Conservation (phyloP, 371 early-diverging fungal species). For the Mucor plumbeus region DNA sequence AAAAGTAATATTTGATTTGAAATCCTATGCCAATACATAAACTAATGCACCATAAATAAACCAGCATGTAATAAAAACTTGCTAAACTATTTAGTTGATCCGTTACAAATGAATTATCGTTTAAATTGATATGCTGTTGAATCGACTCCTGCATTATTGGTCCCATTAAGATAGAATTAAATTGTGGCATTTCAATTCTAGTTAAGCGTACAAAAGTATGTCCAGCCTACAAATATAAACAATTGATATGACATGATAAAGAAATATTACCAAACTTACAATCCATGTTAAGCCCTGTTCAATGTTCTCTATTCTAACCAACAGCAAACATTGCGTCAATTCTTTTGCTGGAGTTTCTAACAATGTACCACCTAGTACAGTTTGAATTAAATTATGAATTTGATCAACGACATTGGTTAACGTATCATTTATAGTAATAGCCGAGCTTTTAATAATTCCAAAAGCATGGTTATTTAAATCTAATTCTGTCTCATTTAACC, state of each 20-base stretch:
- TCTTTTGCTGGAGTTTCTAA: constrained; percentile 39
- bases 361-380: constrained; percentile 37
- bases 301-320: constrained; percentile 39
- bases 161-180: neutral
- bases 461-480: constrained; percentile 35
- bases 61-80: constrained; percentile 23
- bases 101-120: neutral
- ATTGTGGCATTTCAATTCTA: constrained; percentile 9
- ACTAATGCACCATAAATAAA: constrained; percentile 18
- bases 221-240: constrained; percentile 6
- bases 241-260: neutral
- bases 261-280: constrained; percentile 27
- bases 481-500: constrained; percentile 34
- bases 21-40: constrained; percentile 21
- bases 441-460: constrained; percentile 27
- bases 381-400: constrained; percentile 23
- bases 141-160: constrained; percentile 13
- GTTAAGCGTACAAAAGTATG: constrained; percentile 12
- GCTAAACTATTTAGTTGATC: constrained; percentile 9
- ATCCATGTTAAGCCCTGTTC: constrained; percentile 50
- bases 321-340: constrained; percentile 38
- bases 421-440: constrained; percentile 37
- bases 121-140: constrained; percentile 6
- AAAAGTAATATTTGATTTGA: constrained; percentile 20
- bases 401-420: constrained; percentile 30